A percentile compares a stretch with the other conserved stretches of the same genome.
Evolutionary conservation across 1,139 yeast genomes (phyloP).

Genomic region (Geotrichum cucujoidarum): DNA sequence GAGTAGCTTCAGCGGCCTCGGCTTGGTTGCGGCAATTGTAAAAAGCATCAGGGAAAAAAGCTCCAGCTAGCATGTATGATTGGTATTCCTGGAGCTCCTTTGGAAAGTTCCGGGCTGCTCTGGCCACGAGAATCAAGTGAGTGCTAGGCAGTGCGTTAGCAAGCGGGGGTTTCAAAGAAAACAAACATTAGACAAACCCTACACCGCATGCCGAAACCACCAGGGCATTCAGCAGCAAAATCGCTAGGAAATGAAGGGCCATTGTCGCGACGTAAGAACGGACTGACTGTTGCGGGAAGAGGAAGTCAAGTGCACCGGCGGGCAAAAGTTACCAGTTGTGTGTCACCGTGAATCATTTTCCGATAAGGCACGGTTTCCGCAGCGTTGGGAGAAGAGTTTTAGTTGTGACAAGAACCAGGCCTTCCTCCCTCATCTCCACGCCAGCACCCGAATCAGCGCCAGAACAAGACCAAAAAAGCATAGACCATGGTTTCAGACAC

Average conservation of each 20-base stretch:
- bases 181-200: constrained; percentile 20
- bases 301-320: too few relatives aligned
- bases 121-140: constrained; percentile 43
- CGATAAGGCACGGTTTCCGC: too few relatives aligned
- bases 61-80: constrained; percentile 43
- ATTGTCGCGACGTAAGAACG: too few relatives aligned
- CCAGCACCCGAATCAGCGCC: too few relatives aligned
- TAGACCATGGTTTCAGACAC: constrained; percentile 12
- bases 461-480: too few relatives aligned
- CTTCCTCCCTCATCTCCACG: too few relatives aligned
- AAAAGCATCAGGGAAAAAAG: constrained; percentile 60
- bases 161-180: constrained; percentile 3
- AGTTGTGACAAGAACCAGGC: too few relatives aligned
- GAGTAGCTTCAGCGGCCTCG: constrained; percentile 53
- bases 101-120: constrained; percentile 36
- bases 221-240: background rate
- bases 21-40: constrained; percentile 49
- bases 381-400: too few relatives aligned
- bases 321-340: too few relatives aligned
- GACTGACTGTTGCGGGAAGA: too few relatives aligned
- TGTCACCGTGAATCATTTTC: too few relatives aligned
- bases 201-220: constrained; percentile 20
- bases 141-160: constrained; percentile 30
- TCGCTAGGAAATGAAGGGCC: background rate
- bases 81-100: constrained; percentile 27